Conservation (phyloP, 2,329 filamentous ascomycete genomes). For the Ophidiomyces ophidiicola region DNA sequence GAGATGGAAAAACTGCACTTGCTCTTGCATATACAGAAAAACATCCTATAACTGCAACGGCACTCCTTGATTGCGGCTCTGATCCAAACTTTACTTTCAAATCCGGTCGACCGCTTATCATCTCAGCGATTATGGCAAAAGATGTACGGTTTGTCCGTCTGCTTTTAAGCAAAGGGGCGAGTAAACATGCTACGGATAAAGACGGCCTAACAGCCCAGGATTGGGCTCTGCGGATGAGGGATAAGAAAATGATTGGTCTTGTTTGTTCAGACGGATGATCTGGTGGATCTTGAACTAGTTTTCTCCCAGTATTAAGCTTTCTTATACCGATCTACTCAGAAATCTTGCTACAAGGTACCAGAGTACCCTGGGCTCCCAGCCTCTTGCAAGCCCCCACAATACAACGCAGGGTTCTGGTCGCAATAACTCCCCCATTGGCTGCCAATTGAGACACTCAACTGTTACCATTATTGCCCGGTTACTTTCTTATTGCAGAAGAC, state of each 20-base stretch:
- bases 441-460: no score
- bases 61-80: background rate
- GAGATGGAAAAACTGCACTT: conserved; percentile 3
- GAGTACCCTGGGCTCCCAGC: no score
- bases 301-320: no score
- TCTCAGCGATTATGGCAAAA: conserved; percentile 2
- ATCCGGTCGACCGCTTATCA: background rate
- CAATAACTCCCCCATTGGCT: no score
- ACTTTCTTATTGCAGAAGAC: no score
- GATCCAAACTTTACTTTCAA: conserved; percentile 3
- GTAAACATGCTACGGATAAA: background rate
- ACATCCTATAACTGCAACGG: background rate
- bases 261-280: background rate
- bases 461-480: no score
- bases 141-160: background rate
- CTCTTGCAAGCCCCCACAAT: no score
- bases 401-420: no score
- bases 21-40: conserved; percentile 3
- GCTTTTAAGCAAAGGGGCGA: background rate
- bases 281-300: no score
- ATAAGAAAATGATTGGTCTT: background rate
- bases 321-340: no score
- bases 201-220: background rate
- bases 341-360: no score
- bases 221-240: background rate